Evolutionary conservation across 2,329 filamentous ascomycete genomes (phyloP), one percentile per base, ranked within the genome.

Genomic region (Arachnomyces sp.): DNA sequence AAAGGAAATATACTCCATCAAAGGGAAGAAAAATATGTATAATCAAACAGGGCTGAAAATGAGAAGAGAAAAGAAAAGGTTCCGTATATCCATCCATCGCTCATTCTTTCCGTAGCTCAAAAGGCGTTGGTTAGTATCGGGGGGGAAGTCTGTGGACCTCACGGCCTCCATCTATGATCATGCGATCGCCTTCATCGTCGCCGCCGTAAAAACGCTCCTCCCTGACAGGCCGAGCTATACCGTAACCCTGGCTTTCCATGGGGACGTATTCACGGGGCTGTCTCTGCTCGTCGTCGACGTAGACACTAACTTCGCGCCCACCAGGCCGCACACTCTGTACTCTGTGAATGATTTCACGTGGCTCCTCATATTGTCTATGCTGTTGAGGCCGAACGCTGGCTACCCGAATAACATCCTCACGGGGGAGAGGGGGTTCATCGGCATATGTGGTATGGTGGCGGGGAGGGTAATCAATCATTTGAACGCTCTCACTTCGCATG

Each of bases 401-500:
- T 25, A 77, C 66, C 42, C 79, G 67, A 31, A 72, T 52, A 31
- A 73, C 53, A 46, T 77, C 77, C 42, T 79, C 76, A 28, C 71
- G 65, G 2, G 72, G 63, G 70, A 74, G 29, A 70, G 74, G 46
- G 62, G 81, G 74, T 53, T 90, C 84, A 50, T 88, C 87, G 32
- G 81, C 61, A 38, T 67, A 68, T 6, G 61, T 51, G 16, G 56
- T 46, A 30, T 52, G 29, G 14, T 49, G 63, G 12, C 58, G 58
- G 25, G 55, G 46, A 18, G 60, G 44, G 41, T 67, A 68, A 34
- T 68, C 65, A 33, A 61, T 50, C 12, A 68, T 52, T 45, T 64
- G 61, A 9, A 66, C 64, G 45, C 64, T 67, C 42, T 54, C 55
- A 39, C 58, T 57, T 40, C 63, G 62, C 20, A 58, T 50, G 33